Evolutionary conservation across 208 protist genomes (phyloP).

Genomic region (Crithidia mellificae): DNA sequence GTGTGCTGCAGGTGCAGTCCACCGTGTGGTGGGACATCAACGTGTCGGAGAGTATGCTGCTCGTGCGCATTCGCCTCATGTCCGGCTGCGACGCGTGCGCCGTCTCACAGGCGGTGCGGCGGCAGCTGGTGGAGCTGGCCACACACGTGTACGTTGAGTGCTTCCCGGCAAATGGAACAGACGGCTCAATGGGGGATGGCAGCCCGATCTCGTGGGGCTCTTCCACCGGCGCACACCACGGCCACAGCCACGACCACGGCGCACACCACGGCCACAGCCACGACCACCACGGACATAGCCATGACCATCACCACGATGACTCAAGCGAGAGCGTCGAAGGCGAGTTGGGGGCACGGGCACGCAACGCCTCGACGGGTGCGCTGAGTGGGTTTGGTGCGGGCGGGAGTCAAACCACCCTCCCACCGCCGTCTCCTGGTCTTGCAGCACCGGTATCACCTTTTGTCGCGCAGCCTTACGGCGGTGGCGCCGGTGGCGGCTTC

Average conservation of each 20-base stretch:
- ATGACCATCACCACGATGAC: conserved; percentile 3
- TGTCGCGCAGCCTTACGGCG: neutral
- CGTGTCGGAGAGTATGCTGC: conserved; percentile 47
- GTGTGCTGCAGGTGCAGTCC: conserved; percentile 62
- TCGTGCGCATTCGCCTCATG: conserved; percentile 52
- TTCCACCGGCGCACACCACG: neutral
- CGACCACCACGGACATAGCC: neutral
- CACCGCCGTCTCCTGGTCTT: neutral
- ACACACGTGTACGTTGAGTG: conserved; percentile 70
- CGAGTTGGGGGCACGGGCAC: neutral
- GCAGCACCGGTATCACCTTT: conserved; percentile 1
- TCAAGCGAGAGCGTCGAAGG: neutral
- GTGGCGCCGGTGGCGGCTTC: neutral
- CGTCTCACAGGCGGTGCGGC: conserved; percentile 37
- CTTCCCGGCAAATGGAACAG: conserved; percentile 24
- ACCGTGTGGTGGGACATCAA: conserved; percentile 54
- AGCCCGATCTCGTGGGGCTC: conserved; percentile 6
- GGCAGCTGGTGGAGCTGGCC: conserved; percentile 39
- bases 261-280: conserved; percentile 4
- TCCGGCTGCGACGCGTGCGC: conserved; percentile 41
- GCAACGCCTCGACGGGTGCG: neutral
- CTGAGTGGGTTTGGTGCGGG: neutral
- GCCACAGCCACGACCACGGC: conserved; percentile 24
- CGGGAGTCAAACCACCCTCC: neutral
- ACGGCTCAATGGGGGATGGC: conserved; percentile 7